Evolutionary conservation across 805 yeast species (phyloP), one percentile per base, ranked within the genome.

Genomic region (Torulaspora quercuum): DNA sequence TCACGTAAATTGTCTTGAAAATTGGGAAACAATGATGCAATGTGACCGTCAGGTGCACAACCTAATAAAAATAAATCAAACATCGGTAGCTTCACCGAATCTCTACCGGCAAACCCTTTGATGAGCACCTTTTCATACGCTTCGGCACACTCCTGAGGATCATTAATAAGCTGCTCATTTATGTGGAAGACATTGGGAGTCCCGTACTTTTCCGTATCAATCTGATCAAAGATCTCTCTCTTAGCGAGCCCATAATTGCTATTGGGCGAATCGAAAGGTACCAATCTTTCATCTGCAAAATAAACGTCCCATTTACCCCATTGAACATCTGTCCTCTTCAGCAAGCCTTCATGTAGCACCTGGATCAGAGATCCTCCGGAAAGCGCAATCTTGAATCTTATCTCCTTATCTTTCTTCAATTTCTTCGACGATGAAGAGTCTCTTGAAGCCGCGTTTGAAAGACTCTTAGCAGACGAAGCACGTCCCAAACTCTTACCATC

Each of bases 31-130:
- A 89, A 71, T 11, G 95, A 85, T 33, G 95, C 95, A 53, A 86
- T 84, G 61, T 89, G 97, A 14, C 97, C 97, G 61, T 89, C 97
- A 2, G 97, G 97, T 1, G 98, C 98, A 70, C 97, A 90, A 16
- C 98, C 98, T 41, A 92, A 70, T 48, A 92, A 68, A 45, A 92
- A 75, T 36, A 92, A 67, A 62, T 92, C 97, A 65, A 92, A 90
- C 77, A 86, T 80, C 42, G 98, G 98, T 44, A 90, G 72, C 64
- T 89, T 88, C 39, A 92, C 98, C 11, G 95, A 82, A 63, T 92
- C 97, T 59, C 94, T 90, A 36, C 85, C 88, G 7, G 98, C 98
- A 67, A 92, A 92, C 36, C 90, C 92, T 55, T 76, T 78, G 40
- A 92, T 84, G 38, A 92, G 69, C 13, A 78, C 70, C 64, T 87